Evolutionary conservation across 2,329 filamentous ascomycete species (phyloP), one percentile per base, ranked within the genome.

Genomic region (Fusarium sp.): DNA sequence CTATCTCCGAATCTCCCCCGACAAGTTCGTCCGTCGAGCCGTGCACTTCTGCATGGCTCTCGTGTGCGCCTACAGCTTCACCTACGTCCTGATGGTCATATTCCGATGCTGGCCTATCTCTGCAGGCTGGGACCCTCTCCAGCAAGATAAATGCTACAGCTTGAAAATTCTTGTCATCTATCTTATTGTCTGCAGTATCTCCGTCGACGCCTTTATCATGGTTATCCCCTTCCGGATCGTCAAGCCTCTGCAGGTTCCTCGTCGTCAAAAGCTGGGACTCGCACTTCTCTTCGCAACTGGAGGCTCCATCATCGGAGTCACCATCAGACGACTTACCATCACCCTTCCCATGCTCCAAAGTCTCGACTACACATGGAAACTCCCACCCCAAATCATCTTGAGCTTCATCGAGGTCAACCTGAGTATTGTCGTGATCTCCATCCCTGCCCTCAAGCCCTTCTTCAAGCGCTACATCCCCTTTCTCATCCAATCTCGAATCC

Each of bases 191-290:
- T 71, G 71, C 68, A 84, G 84, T 67, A 84, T 85, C 37, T 9
- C 83, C 8, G 80, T 84, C 5, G 84, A 86, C 57, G 61, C 82
- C 34, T 81, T 80, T 71, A 81, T 85, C 38, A 76, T 85, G 8
- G 51, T 75, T 1, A 75, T 86, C 2, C 84, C 84, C 2, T 75
- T 85, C 36, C 77, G 76, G 2, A 80, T 83, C 2, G 75, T 86
- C 0, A 74, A 80, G 0, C 77, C 77, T 4, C 78, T 87, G 4
- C 78, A 84, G 57, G 84, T 86, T 8, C 83, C 84, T 0, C 74
- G 72, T 6, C 78, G 78, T 4, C 84, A 86, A 57, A 86, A 86
- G 55, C 73, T 85, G 15, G 85, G 84, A 1, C 79, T 90, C 37
- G 76, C 79, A 38, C 53, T 78, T 18, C 76, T 85, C 40, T 84